Percentiles rank a stretch among this genome's conserved stretches.
Evolutionary conservation across 2,329 filamentous ascomycete genomes (phyloP).

Genomic region (Phialophora expanda): DNA sequence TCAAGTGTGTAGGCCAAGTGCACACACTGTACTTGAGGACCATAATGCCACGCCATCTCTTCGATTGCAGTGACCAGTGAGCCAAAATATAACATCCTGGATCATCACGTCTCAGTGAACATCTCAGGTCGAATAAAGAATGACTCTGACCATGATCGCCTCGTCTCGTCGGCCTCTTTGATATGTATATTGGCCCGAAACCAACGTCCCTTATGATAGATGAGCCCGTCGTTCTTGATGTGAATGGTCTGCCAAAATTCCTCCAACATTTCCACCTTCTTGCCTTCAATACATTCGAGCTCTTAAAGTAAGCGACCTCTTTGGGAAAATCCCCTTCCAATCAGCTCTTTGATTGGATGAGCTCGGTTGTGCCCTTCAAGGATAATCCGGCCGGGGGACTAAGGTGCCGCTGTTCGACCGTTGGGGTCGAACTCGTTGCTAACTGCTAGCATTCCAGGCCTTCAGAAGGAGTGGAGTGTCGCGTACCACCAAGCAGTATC

Average conservation of each 20-base stretch:
- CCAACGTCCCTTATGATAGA: background rate
- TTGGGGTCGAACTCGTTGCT: background rate
- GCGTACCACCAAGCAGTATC: background rate
- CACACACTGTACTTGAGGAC: background rate
- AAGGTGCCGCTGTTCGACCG: background rate
- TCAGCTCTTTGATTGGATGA: background rate
- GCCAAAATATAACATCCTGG: background rate
- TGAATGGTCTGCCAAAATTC: background rate
- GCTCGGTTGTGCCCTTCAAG: background rate
- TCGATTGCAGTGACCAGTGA: background rate
- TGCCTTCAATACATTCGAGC: background rate
- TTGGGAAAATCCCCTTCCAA: background rate
- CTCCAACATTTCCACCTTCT: background rate
- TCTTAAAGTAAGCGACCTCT: background rate
- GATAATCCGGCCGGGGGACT: background rate
- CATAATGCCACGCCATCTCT: background rate
- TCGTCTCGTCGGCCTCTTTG: background rate
- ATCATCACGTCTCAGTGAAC: background rate
- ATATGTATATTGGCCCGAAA: background rate
- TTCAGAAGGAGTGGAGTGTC: background rate
- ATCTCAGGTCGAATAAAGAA: background rate
- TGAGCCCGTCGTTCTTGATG: background rate
- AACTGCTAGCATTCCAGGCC: background rate
- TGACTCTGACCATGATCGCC: background rate
- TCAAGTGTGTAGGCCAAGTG: background rate